Base-by-base conservation (phyloP, 129 eudicot species). In the Chrysanthemum makinoi region DNA sequence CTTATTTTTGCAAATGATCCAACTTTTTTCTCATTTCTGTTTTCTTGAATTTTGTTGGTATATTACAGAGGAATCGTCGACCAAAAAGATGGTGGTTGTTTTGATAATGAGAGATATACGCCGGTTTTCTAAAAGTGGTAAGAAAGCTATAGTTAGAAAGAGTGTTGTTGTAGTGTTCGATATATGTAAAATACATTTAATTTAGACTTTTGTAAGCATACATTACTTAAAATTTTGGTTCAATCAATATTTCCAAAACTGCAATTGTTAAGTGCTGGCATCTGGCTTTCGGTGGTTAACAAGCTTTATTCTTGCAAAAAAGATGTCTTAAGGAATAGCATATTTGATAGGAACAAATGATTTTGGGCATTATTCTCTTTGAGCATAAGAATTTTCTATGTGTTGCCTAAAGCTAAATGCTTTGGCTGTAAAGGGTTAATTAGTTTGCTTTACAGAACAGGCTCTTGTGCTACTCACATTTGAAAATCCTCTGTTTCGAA, bases 21-120 rank as follows among this genome's bases (percentile, higher is more conserved):
- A 30, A 3, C 35, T 1, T 30, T 30, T 30, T 30, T 30, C 35
- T 30, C 35, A 30, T 30, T 4, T 30, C 4, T 26, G 30, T 14
- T 56, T 61, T 61, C 9, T n/a, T 52, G 55, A 52, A 22, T 22
- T 56, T 6, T 47, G 24, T 44, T 69, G 15, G 16, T 62, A n/a
- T 15, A 43, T 50, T 39, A 16, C 49, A 69, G 81, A 62, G 75
- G 53, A 51, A 4, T 62, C 81, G 66, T 43, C 76, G 81, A 53
- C 49, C 57, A 0, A 77, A 65, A 77, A 77, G 75, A 70, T 77
- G 81, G 81, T 77, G 81, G 81, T 62, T 63, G 43, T 77, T 77
- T 70, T 69, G 60, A 69, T 77, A 6, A 26, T 9, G 72, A 63
- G 70, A 63, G 70, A 11, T 43, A 7, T 10, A 18, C 8, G 0